Evolutionary conservation across 164 flowering plant genomes (phyloP), one percentile per base, ranked within the genome.

Genomic region (Umbilicus rupestris): DNA sequence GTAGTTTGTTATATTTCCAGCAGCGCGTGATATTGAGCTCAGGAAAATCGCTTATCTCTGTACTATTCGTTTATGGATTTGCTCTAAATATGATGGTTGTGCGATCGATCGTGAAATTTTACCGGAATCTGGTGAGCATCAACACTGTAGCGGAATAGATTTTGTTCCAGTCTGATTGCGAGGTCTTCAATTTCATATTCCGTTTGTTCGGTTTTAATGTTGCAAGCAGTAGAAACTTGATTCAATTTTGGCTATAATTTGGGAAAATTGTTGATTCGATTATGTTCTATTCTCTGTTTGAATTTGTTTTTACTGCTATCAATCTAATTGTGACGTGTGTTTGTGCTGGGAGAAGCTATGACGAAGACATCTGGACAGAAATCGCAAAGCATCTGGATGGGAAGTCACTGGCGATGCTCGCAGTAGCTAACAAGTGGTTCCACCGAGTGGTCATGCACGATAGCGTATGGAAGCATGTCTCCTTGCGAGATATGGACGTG

Each of bases 331-430:
- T 55, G 60, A 16, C 33, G 28, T 28, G 19, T 55, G 58, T 52
- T 10, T 52, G 58, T 52, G 58, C 14, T n/a, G 37, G 28, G 49
- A 41, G 52, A 46, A 90, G 97, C 73, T 85, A 68, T 39, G 93
- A 91, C 63, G 85, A 73, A 66, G 99, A 95, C 46, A 35, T 88
- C 8, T 95, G 99, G 99, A 88, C 82, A 7, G 96, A 88, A 80
- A 86, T 95, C 0, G 84, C 96, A 2, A 92, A 84, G 84, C 86
- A 68, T 72, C 69, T 92, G 74, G 90, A 84, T 46, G 97, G 92
- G 20, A 84, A 72, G 70, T 82, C 88, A 22, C 72, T 95, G 76
- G 83, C 87, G 76, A 92, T 72, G 94, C 85, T 95, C n/a, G 88
- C 78, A 64, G 66, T 73, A 28, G 79, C 87, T 1, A 76, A 74